Evolutionary conservation across 1,139 yeast species (phyloP).

Genomic region (Kodamaea fungicola): DNA sequence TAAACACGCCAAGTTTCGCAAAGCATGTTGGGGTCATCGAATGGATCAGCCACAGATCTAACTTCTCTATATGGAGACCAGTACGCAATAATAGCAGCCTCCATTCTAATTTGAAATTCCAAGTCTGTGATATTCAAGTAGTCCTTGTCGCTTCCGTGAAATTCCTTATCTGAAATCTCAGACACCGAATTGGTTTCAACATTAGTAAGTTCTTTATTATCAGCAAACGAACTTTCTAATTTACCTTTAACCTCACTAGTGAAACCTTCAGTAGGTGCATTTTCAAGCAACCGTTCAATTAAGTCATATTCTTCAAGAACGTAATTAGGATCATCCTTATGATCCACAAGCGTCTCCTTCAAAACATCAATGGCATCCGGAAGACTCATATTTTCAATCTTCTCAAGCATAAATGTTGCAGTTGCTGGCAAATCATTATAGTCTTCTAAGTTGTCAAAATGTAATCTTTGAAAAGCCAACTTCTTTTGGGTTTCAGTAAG

Average conservation of each 20-base stretch:
- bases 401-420: constrained; percentile 20
- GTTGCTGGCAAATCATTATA: constrained; percentile 30
- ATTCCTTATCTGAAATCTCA: too few relatives aligned
- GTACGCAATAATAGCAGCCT: constrained; percentile 35
- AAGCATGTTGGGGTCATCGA: constrained; percentile 46
- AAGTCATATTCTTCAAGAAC: constrained; percentile 16
- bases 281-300: constrained; percentile 7
- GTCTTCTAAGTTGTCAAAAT: constrained; percentile 22
- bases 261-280: constrained; percentile 2
- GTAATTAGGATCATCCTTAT: constrained; percentile 23
- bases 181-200: too few relatives aligned
- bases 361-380: constrained; percentile 18
- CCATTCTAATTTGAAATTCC: constrained; percentile 14
- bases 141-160: background rate
- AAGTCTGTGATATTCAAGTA: constrained; percentile 11
- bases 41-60: constrained; percentile 54
- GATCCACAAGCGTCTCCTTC: constrained; percentile 14
- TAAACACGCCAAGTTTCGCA: constrained; percentile 59
- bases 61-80: constrained; percentile 67
- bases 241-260: background rate
- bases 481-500: constrained; percentile 25
- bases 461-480: constrained; percentile 24
- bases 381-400: constrained; percentile 14
- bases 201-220: background rate
- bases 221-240: background rate